Base-by-base conservation (phyloP, 23 red algal species). In the Gracilaria domingensis region DNA sequence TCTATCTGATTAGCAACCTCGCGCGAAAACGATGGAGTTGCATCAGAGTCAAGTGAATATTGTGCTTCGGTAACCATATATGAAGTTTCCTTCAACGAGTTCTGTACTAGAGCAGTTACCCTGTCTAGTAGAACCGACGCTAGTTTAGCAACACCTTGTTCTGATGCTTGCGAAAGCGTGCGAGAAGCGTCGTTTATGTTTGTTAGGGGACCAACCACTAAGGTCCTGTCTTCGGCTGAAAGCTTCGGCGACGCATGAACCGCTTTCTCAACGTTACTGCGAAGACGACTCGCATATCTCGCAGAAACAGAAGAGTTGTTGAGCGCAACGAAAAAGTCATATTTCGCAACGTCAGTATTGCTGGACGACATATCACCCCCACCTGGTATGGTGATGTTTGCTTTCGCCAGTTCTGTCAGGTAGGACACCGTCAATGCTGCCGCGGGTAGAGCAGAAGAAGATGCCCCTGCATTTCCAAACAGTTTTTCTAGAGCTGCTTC, bases 221-320 rank as follows among this genome's bases (percentile, higher is more conserved):
- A 28, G 13, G 89, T 53, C 24, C 78, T 62, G 45, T 90, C 89
- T 2, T 92, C 80, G 26, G 34, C 65, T 64, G 89, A 71, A 33
- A 92, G 70, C 56, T 37, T 90, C 53, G 54, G 51, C 12, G 74
- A 81, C 6, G 87, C 62, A 16, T 90, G 87, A 80, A 90, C 64
- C 0, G 87, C 56, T 42, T 84, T 79, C 65, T 96, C 94, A 42
- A 91, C 88, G 65, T 92, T 90, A 17, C 74, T 81, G 24, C 87
- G 79, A 26, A 96, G 75, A 38, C 88, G 82, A 32, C 60, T 81
- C 11, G 94, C 75, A 70, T 96, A 96, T 18, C 84, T 88, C 28
- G 88, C 84, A 8, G 84, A 85, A 34, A 93, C 83, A 12, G 76
- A 79, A 45, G 81, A 47, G 47, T 96, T 96, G 85, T 96, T 96